Base-by-base conservation (phyloP, 768 basidiomycete genomes). In the Ramaria sp. region DNA sequence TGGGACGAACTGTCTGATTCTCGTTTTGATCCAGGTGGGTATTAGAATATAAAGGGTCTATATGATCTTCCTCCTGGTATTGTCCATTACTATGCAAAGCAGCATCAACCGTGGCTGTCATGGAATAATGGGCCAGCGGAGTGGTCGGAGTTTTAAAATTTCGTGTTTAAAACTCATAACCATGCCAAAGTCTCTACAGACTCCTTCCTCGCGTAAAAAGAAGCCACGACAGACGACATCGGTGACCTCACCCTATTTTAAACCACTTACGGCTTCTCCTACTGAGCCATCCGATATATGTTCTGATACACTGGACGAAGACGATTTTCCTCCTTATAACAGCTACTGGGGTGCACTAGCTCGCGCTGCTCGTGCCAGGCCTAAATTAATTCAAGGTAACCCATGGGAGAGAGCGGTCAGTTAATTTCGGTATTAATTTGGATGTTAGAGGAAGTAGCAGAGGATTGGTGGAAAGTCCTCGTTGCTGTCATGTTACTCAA, bases 401-500 rank as follows among this genome's bases (percentile, higher is more conserved):
- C 45, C 20, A 15, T 25, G 5, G 15, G 45, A 6, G 13, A 7
- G 28, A 12, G 25, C 20, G 25, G 15, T 13, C 15, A 47, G 6
- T 27, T 47, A 34, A 8, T 24, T 22, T 47, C 45, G 20, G 9
- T 2, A 47, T 24, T 30, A n/a, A 30, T 6, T 30, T 28, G 9
- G 16, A 15, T 7, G n/a, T 22, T 52, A 83, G 80, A 82, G 61
- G 63, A 61, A 43, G 67, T 85, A 22, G 70, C 74, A 0, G 64
- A 73, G 18, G 73, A 81, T 59, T 81, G 82, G 5, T 88, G 85
- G 83, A 84, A 79, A 63, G 64, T 88, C 34, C 69, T 88, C 6
- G 71, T 88, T 18, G 82, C 80, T 1, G 78, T 78, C 5, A 80
- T 75, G 34, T 68, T 88, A 5, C 74, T 88, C 18, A 88, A 89